Base-by-base conservation (phyloP, 768 basidiomycete species). In the Stropharia rugosoannulata region DNA sequence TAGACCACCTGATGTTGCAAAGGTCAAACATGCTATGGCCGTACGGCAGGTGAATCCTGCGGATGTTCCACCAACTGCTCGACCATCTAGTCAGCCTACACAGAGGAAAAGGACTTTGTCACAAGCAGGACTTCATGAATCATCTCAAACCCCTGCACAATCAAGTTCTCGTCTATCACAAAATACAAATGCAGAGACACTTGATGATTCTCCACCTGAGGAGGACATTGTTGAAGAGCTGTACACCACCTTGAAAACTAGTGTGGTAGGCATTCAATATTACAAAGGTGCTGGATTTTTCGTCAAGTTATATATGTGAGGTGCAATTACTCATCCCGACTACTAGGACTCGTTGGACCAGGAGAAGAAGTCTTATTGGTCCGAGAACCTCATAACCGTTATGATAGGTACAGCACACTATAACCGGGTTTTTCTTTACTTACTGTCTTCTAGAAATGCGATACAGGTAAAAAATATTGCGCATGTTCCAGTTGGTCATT, bases 221-320 rank as follows among this genome's bases (percentile, higher is more conserved):
- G 74, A 81, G 40, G 86, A 88, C 37, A 56, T 59, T 5, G 66
- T 57, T 15, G 90, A 93, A 56, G 91, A 94, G 68, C 67, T 91
- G 18, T 91, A 88, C 64, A 80, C 84, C 41, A 75, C 71, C 12
- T 49, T 85, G 64, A 67, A 68, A 3, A 80, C 87, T 0, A 85
- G 80, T 45, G 82, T 93, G 9, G 93, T 95, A 0, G 93, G 93
- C 0, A 75, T 95, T 12, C 90, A 92, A 65, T 93, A 95, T 64
- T 95, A 95, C 64, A 75, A 75, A 65, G 88, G 88, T 83, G 47
- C 35, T 1, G 68, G 60, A 3, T 40, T 25, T 32, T 13, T 29
- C 38, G 35, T 51, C 39, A 11, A 25, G n/a, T 6, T 40, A 50
- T 59, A 16, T 40, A 50, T 59, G n/a, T 29, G 3, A 5, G 38